Percentiles rank a stretch among this genome's conserved stretches.
These are phyloP conservation scores for Boletus huronensis DNA, from an alignment of 768 basidiomycete species.

Conservation along the genomic window DNA sequence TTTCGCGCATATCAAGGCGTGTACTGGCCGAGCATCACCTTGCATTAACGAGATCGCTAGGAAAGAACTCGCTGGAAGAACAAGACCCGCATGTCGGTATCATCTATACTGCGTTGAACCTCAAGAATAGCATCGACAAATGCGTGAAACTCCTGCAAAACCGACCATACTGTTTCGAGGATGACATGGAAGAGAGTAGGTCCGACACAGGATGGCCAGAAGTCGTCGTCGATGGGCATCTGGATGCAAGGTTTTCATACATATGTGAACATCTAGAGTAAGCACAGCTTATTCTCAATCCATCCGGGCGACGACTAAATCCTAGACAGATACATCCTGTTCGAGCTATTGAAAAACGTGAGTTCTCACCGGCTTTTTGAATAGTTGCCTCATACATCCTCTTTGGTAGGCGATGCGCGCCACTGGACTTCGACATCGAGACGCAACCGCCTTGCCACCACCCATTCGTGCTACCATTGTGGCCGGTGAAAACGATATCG, in stretches of 20 bases:
- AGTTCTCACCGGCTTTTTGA: conserved; percentile 21
- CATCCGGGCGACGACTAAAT: not conserved
- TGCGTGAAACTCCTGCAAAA: conserved; percentile 57
- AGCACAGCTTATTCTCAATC: conserved; percentile 21
- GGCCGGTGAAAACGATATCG: conserved; percentile 67
- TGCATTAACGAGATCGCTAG: conserved; percentile 63
- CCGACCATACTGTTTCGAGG: conserved; percentile 44
- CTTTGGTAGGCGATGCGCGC: conserved; percentile 64
- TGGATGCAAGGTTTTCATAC: conserved; percentile 70
- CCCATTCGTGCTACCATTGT: conserved; percentile 73
- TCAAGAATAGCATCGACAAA: conserved; percentile 66
- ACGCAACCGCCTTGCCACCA: conserved; percentile 47
- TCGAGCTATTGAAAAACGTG: conserved; percentile 89
- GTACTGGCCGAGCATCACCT: conserved; percentile 90
- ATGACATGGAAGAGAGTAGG: conserved; percentile 30
- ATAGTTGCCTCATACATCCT: not conserved
- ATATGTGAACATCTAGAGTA: conserved; percentile 86
- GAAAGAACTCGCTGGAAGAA: conserved; percentile 31
- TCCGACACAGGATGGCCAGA: conserved; percentile 49
- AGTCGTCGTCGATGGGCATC: conserved; percentile 69
- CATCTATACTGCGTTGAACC: conserved; percentile 72
- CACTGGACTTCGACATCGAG: conserved; percentile 50
- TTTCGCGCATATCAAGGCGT: conserved; percentile 84
- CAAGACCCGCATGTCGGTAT: conserved; percentile 74
- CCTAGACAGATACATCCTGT: conserved; percentile 67